Evolutionary conservation across 805 yeast genomes (phyloP).

Genomic region (Candida suzukii): DNA sequence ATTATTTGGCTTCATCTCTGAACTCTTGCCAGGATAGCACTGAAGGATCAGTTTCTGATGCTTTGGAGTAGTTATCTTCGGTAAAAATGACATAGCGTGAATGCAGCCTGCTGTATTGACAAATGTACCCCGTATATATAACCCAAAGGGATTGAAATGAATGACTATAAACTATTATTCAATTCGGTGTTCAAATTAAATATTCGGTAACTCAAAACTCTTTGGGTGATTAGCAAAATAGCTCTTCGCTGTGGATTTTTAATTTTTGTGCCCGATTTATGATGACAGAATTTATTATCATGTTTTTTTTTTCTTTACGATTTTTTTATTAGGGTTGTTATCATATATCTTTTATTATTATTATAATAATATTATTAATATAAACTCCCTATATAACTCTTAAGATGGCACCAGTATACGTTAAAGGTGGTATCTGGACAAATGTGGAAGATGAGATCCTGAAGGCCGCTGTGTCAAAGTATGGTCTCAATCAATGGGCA

Average conservation of each 20-base stretch:
- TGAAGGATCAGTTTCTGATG: conserved; percentile 86
- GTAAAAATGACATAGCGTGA: conserved; percentile 11
- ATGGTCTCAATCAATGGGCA: conserved; percentile 93
- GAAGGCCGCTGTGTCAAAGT: conserved; percentile 86
- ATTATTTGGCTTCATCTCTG: conserved; percentile 86
- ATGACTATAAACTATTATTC: too few species aligned
- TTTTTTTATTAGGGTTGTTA: too few species aligned
- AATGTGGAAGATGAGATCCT: conserved; percentile 79
- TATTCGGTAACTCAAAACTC: too few species aligned
- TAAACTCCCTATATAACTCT: background rate
- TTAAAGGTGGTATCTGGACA: conserved; percentile 89
- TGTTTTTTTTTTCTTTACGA: too few species aligned
- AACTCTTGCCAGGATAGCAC: conserved; percentile 84
- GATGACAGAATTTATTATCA: too few species aligned
- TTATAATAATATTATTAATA: background rate
- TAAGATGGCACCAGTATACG: conserved; percentile 54
- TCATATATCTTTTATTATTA: too few species aligned
- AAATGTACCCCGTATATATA: too few species aligned
- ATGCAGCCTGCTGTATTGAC: background rate
- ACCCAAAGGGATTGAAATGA: too few species aligned
- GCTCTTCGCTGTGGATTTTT: too few species aligned
- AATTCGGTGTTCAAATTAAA: too few species aligned
- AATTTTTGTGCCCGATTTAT: too few species aligned
- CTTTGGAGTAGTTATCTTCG: conserved; percentile 43
- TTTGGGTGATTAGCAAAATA: too few species aligned